A percentile compares a stretch with the other conserved stretches of the same genome.
These are phyloP conservation scores for Jacaranda copaia DNA, from an alignment of 257 asterid species.

Conservation along the genomic window DNA sequence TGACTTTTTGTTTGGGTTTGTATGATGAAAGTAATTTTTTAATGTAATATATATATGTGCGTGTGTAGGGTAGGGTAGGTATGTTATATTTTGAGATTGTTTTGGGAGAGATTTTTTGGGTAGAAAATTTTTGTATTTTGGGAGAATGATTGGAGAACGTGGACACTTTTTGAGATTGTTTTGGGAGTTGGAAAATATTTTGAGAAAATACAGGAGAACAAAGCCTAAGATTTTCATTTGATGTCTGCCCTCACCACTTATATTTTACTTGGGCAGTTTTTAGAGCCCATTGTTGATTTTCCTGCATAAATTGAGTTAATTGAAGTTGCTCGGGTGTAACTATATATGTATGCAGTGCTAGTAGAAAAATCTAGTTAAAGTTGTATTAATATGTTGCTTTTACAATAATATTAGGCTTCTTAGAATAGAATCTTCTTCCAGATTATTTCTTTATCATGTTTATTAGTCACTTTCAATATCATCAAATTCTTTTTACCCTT, in stretches of 20 bases:
- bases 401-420: neutral
- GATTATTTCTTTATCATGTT: neutral
- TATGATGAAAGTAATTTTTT: too few species aligned
- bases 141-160: too few species aligned
- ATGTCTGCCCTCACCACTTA: neutral
- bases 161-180: too few species aligned
- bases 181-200: too few species aligned
- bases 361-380: neutral
- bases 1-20: too few species aligned
- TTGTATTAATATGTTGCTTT: neutral
- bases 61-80: too few species aligned
- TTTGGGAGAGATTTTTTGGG: too few species aligned
- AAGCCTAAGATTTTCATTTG: neutral
- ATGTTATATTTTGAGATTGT: too few species aligned
- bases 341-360: neutral
- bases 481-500: constrained; percentile 6
- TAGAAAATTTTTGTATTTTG: too few species aligned
- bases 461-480: neutral
- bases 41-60: too few species aligned
- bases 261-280: neutral
- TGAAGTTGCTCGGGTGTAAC: neutral
- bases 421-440: neutral
- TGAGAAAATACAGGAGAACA: too few species aligned
- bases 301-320: neutral
- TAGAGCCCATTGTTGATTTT: neutral